Conservation (phyloP, 371 early-diverging fungal species). For the Zopfochytrium polystomum region DNA sequence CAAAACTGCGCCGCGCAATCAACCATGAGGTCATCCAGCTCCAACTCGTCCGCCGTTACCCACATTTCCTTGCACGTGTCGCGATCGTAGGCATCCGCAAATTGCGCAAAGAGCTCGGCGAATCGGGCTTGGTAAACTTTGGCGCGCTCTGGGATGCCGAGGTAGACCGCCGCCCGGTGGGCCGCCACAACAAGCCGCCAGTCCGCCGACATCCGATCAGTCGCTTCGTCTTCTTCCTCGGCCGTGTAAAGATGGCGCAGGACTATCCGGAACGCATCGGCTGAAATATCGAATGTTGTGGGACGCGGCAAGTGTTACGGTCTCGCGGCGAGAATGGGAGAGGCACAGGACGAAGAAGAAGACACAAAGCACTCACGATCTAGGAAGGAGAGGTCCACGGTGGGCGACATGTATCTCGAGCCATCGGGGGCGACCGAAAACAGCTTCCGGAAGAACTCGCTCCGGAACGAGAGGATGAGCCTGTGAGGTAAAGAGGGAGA, state of each 20-base stretch:
- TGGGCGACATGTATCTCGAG: neutral
- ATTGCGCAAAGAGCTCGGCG: slow-evolving; percentile 3
- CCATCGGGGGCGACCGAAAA: neutral
- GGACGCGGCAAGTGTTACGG: neutral
- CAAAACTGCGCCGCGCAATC: slow-evolving; percentile 25
- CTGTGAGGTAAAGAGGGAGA: neutral
- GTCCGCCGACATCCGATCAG: slow-evolving; percentile 9
- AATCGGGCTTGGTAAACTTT: slow-evolving; percentile 9
- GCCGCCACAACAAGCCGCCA: slow-evolving; percentile 25
- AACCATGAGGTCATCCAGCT: slow-evolving; percentile 15
- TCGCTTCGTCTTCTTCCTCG: slow-evolving; percentile 24
- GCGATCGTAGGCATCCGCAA: neutral
- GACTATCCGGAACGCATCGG: slow-evolving; percentile 28
- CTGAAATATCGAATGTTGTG: slow-evolving; percentile 1
- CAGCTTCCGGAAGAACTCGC: slow-evolving; percentile 13
- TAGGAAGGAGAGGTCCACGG: slow-evolving; percentile 8
- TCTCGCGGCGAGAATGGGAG: neutral
- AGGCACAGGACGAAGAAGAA: neutral
- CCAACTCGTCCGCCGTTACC: neutral
- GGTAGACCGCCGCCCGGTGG: slow-evolving; percentile 4
- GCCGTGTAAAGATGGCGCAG: slow-evolving; percentile 22
- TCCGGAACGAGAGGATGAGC: slow-evolving; percentile 14
- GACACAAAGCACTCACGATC: slow-evolving; percentile 19
- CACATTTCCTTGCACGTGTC: slow-evolving; percentile 25
- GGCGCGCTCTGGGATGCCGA: slow-evolving; percentile 19